A percentile compares a stretch with the other conserved stretches of the same genome.
Conservation (phyloP, 441 rosid genomes). For the Eutrema salsugineum region DNA sequence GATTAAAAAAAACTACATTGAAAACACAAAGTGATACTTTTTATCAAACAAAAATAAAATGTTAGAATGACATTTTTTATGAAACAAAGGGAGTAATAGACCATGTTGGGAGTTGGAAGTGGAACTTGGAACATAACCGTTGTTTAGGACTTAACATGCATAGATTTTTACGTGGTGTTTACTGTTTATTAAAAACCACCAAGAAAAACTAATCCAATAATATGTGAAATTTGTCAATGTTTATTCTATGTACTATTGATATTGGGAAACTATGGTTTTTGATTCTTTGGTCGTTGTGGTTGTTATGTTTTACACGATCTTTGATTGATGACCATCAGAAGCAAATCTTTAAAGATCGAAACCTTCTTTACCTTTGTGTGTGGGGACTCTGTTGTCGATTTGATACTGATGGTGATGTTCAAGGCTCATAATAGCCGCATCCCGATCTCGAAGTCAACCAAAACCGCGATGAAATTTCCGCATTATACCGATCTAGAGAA, state of each 20-base stretch:
- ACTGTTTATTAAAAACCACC: no score
- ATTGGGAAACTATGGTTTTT: background rate
- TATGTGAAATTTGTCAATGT: background rate
- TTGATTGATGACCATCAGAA: slow-evolving; percentile 22
- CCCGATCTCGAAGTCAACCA: slow-evolving; percentile 21
- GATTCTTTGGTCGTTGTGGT: slow-evolving; percentile 13
- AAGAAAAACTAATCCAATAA: no score
- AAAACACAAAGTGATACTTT: no score
- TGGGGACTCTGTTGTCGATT: slow-evolving; percentile 17
- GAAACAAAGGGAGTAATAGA: no score
- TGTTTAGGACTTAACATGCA: no score
- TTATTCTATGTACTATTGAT: slow-evolving; percentile 14
- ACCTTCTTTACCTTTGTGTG: slow-evolving; percentile 19
- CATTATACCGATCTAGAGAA: background rate
- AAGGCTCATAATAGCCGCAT: slow-evolving; percentile 16
- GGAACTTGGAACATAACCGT: background rate
- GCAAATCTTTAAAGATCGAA: slow-evolving; percentile 23
- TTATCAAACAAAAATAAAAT: no score
- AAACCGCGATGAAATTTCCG: background rate
- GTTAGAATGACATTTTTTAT: no score
- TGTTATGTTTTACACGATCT: background rate
- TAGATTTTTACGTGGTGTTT: no score
- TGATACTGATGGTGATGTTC: slow-evolving; percentile 22
- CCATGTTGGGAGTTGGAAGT: slow-evolving; percentile 7
- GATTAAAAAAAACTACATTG: no score